Base-by-base conservation (phyloP, 306 rosid genomes). In the Lupinus albus region DNA sequence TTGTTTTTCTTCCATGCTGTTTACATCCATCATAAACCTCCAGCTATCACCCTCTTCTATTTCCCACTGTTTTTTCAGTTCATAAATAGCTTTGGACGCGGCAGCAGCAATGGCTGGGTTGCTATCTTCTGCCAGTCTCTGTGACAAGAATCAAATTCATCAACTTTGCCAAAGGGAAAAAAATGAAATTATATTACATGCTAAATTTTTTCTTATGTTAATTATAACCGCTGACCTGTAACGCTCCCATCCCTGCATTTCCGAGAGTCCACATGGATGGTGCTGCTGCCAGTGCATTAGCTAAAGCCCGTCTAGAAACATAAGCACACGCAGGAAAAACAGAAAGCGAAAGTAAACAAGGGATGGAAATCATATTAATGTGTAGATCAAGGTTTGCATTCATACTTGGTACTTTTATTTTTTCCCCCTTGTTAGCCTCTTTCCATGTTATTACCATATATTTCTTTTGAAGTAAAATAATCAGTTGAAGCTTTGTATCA, bases 261-360 rank as follows among this genome's bases (percentile, higher is more conserved):
- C 98, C 96, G 58, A 89, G 91, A 55, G 89, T 86, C 98, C 98
- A 92, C 88, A 86, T 92, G 53, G 98, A 89, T 50, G 98, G 98
- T 48, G 96, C 98, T 54, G 91, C 77, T 16, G 89, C 95, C 57
- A 92, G 81, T 39, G 98, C 98, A 76, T 87, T 92, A 25, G 96
- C 91, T 44, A 92, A 67, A 32, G 98, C 98, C 79, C 72, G 78
- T 73, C 96, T 92, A 53, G 18, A 72, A 32, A 49, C 64, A 71
- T 45, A 67, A 14, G 44, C 72, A 58, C 12, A 17, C 55, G 60
- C 56, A 32, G 6, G 18, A 49, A 16, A 16, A 15, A 49, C 21
- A 49, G 3, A 49, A 15, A 47, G 52, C 1, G 2, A 63, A 76
- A 21, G 56, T 38, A 9, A 4, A 57, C 44, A 57, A 71, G 33